phyloP scores from a whole-genome alignment of 2,329 filamentous ascomycete species.

The Sclerotiophoma versabilis region DNA sequence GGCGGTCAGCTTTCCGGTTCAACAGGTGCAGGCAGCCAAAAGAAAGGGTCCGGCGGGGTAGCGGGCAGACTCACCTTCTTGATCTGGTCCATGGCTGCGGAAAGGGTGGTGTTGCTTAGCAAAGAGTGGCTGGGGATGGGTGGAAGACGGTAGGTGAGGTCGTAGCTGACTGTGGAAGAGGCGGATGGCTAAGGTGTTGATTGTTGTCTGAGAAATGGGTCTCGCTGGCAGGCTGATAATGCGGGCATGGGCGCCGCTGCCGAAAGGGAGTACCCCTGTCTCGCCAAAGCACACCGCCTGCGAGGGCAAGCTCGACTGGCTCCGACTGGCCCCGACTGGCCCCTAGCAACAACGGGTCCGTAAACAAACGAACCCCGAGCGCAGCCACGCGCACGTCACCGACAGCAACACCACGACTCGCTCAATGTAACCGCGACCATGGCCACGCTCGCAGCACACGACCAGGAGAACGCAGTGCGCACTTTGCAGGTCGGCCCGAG shows the following conservation, averaged over 20 bases:
- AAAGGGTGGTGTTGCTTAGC: slow-evolving; percentile 12
- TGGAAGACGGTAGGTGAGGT: slow-evolving; percentile 12
- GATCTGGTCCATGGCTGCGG: slow-evolving; percentile 77
- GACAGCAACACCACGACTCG: slow-evolving; percentile 26
- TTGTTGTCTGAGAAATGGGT: slow-evolving; percentile 34
- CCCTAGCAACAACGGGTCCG: not conserved
- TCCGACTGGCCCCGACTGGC: not conserved
- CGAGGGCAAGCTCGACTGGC: slow-evolving; percentile 4
- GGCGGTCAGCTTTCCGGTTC: slow-evolving; percentile 29
- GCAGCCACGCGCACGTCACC: slow-evolving; percentile 16
- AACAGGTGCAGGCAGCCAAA: slow-evolving; percentile 7
- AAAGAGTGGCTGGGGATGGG: not conserved
- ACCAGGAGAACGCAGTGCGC: slow-evolving; percentile 88
- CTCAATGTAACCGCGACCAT: slow-evolving; percentile 45
- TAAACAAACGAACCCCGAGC: slow-evolving; percentile 35
- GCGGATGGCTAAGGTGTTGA: slow-evolving; percentile 17
- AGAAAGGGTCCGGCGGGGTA: slow-evolving; percentile 46
- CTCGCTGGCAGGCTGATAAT: slow-evolving; percentile 33
- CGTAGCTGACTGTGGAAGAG: slow-evolving; percentile 13
- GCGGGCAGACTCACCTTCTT: slow-evolving; percentile 74
- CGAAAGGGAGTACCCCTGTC: slow-evolving; percentile 26
- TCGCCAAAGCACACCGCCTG: slow-evolving; percentile 20
- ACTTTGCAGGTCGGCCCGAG: slow-evolving; percentile 74
- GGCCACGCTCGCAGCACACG: slow-evolving; percentile 77
- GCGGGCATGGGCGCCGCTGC: slow-evolving; percentile 35